Conservation (phyloP, 768 basidiomycete species). For the Lentinula detonsa region DNA sequence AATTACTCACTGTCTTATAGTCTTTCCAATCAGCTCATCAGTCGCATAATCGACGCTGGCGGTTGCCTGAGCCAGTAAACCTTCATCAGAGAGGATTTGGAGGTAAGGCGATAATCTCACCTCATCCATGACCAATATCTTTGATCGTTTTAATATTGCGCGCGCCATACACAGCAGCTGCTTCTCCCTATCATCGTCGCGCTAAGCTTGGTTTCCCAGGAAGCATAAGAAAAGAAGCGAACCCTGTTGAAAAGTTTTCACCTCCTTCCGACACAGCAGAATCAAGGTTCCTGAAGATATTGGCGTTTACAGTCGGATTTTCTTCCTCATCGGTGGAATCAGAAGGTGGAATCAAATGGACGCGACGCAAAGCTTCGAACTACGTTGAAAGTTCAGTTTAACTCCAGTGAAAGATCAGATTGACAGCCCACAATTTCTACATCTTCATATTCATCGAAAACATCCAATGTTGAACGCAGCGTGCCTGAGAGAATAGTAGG, state of each 20-base stretch:
- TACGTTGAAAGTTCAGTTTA: conserved; percentile 19
- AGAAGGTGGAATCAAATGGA: conserved; percentile 63
- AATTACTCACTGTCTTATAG: conserved; percentile 63
- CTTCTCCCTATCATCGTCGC: conserved; percentile 47
- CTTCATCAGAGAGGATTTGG: background rate
- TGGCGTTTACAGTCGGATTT: conserved; percentile 51
- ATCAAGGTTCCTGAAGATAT: conserved; percentile 74
- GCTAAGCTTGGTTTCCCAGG: background rate
- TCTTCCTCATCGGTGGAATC: conserved; percentile 34
- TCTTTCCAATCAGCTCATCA: conserved; percentile 80
- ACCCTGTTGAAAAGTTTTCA: conserved; percentile 88
- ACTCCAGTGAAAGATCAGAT: background rate
- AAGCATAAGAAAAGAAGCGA: conserved; percentile 11
- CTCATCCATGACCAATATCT: conserved; percentile 82
- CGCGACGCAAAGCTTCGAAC: conserved; percentile 81
- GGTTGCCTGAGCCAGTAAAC: conserved; percentile 23
- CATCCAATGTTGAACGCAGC: conserved; percentile 73
- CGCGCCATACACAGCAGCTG: conserved; percentile 88
- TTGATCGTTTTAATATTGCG: conserved; percentile 75
- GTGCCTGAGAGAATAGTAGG: conserved; percentile 85
- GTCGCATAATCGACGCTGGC: conserved; percentile 82
- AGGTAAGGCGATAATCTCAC: conserved; percentile 23
- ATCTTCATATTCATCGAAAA: conserved; percentile 84
- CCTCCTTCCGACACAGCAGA: conserved; percentile 76
- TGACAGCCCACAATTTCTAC: conserved; percentile 61